Evolutionary conservation across 2,329 filamentous ascomycete genomes (phyloP).

Genomic region (Penicillium sp.): DNA sequence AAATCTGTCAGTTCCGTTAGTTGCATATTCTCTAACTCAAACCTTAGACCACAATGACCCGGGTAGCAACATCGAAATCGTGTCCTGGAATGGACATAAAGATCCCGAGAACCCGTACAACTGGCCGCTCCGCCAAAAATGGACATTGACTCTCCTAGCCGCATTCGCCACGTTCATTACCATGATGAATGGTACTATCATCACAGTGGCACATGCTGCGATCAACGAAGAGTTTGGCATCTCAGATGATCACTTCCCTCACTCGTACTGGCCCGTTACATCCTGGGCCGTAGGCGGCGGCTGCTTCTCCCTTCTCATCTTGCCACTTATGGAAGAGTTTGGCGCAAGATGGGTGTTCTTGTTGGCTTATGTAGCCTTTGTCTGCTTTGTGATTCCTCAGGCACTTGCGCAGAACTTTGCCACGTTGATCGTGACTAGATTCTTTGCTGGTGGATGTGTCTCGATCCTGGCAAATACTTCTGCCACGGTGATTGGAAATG

Average conservation of each 20-base stretch:
- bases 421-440: slow-evolving; percentile 49
- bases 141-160: slow-evolving; percentile 36
- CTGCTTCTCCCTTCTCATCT: slow-evolving; percentile 34
- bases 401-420: slow-evolving; percentile 52
- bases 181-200: slow-evolving; percentile 45
- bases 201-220: slow-evolving; percentile 41
- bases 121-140: slow-evolving; percentile 43
- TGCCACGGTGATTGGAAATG: slow-evolving; percentile 35
- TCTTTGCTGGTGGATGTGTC: slow-evolving; percentile 50
- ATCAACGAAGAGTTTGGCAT: slow-evolving; percentile 42
- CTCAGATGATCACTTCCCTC: slow-evolving; percentile 35
- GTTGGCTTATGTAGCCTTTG: slow-evolving; percentile 41
- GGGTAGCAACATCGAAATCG: slow-evolving; percentile 21
- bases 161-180: slow-evolving; percentile 39
- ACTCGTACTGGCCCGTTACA: slow-evolving; percentile 40
- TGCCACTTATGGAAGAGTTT: slow-evolving; percentile 45
- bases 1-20: background rate
- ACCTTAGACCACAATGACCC: slow-evolving; percentile 25
- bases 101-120: slow-evolving; percentile 46
- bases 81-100: slow-evolving; percentile 35
- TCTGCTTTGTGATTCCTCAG: slow-evolving; percentile 50
- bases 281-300: slow-evolving; percentile 39
- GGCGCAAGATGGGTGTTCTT: slow-evolving; percentile 49
- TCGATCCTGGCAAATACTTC: slow-evolving; percentile 45
- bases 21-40: slow-evolving; percentile 2